These are phyloP conservation scores for Fusarium solani-melongenae DNA, from an alignment of 2,329 filamentous ascomycete species.

Conservation along the genomic window DNA sequence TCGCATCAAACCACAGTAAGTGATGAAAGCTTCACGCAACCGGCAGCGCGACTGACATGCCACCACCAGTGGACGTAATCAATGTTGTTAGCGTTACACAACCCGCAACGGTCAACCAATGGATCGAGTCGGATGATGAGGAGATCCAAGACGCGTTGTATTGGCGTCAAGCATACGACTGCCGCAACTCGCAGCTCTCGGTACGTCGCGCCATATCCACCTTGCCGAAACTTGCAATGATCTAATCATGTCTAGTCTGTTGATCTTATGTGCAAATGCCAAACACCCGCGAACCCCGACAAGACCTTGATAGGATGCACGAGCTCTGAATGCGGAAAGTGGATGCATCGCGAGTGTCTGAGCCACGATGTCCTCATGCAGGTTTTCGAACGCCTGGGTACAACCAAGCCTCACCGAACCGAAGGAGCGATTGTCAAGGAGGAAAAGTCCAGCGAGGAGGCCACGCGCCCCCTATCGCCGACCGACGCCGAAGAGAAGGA, in stretches of 20 bases:
- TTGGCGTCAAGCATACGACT: slow-evolving; percentile 73
- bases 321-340: slow-evolving; percentile 64
- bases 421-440: slow-evolving; percentile 53
- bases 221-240: neutral
- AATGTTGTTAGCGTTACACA: slow-evolving; percentile 77
- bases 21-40: slow-evolving; percentile 10
- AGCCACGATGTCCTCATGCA: slow-evolving; percentile 63
- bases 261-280: slow-evolving; percentile 67
- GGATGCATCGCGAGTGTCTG: slow-evolving; percentile 74
- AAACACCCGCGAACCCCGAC: slow-evolving; percentile 70
- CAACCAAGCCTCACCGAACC: slow-evolving; percentile 60
- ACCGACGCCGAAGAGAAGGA: slow-evolving; percentile 62
- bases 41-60: slow-evolving; percentile 17
- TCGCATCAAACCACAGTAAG: slow-evolving; percentile 78
- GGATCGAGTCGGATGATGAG: slow-evolving; percentile 76
- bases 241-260: slow-evolving; percentile 57
- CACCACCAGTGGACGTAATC: slow-evolving; percentile 73
- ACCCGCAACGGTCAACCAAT: slow-evolving; percentile 70
- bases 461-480: slow-evolving; percentile 60
- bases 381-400: slow-evolving; percentile 62
- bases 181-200: slow-evolving; percentile 66
- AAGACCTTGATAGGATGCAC: slow-evolving; percentile 69
- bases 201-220: slow-evolving; percentile 54
- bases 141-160: slow-evolving; percentile 69
- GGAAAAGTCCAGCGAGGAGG: slow-evolving; percentile 48